Base-by-base conservation (phyloP, 1,284 basidiomycete genomes). In the Puccinia triticina region DNA sequence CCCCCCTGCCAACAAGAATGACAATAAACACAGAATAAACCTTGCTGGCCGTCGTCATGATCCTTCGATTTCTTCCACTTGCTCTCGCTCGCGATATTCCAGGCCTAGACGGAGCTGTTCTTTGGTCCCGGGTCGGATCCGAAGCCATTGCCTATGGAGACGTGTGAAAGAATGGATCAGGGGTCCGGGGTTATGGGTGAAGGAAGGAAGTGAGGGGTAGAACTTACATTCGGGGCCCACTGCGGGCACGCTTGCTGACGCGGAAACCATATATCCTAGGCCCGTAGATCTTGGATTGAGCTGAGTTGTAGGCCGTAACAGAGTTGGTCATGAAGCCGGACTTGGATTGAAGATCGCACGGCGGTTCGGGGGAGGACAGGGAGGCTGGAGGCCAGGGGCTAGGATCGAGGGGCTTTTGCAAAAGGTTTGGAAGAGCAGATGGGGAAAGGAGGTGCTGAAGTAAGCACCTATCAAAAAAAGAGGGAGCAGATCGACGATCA, bases 371-470 rank as follows among this genome's bases (percentile, higher is more conserved):
- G n/a, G 66, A 69, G n/a, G 66, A 46, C 14, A 55, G 72, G 37
- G 73, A 78, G 50, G 43, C 64, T 85, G 69, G 73, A 34, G 78
- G 66, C n/a, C 46, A 67, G 18, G 83, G 77, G 21, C 46, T 8
- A 73, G 71, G 94, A 94, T 46, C 93, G 92, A 0, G 94, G 93
- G 5, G 93, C 64, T 91, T 87, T 95, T 93, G 48, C 94, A 92
- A 89, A 97, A 99, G 84, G 93, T 95, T 87, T 98, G 96, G 89
- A 98, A 98, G 88, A 99, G 94, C 46, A 99, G 90, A 86, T 98
- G 95, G 0, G 96, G 91, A 87, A 99, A 99, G 11, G 97, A 98
- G 0, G 97, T 98, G 32, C 97, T 97, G 88, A 99, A 99, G 89
- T 98, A 99, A 26, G 97, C 96, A 82, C 95, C 95, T 97, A 43